phyloP scores from a whole-genome alignment of 352 stramenopile genomes.

The Globisporangium lucens region DNA sequence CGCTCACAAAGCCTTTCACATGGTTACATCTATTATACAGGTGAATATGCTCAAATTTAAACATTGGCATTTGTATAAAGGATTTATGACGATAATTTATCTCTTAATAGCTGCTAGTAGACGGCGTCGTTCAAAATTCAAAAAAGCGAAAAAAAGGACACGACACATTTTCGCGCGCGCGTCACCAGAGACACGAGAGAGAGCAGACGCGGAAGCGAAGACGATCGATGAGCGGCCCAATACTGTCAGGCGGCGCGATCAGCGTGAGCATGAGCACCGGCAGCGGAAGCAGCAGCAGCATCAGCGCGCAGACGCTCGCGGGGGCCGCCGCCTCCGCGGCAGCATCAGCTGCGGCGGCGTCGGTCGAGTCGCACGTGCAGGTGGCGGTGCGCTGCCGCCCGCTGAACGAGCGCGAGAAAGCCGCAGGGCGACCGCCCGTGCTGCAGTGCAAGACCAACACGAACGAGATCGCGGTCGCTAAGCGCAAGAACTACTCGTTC shows the following conservation, averaged over 20 bases:
- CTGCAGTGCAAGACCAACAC: constrained; percentile 86
- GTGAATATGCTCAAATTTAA: background rate
- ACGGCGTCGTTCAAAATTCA: constrained; percentile 1
- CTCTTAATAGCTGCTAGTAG: background rate
- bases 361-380: constrained; percentile 57
- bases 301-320: background rate
- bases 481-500: constrained; percentile 90
- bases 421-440: constrained; percentile 60
- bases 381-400: constrained; percentile 90
- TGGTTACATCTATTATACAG: background rate
- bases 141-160: constrained; percentile 7
- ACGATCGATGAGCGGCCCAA: constrained; percentile 12
- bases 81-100: background rate
- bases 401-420: constrained; percentile 88
- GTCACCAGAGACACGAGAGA: background rate
- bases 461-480: constrained; percentile 82
- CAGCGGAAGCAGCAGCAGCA: constrained; percentile 3
- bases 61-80: background rate
- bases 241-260: constrained; percentile 1
- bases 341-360: background rate
- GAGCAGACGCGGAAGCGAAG: background rate
- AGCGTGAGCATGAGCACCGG: constrained; percentile 5
- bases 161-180: constrained; percentile 6
- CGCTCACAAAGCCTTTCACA: background rate
- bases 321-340: background rate